Conservation (phyloP, 345 rosid genomes). For the Garcia nutans region DNA sequence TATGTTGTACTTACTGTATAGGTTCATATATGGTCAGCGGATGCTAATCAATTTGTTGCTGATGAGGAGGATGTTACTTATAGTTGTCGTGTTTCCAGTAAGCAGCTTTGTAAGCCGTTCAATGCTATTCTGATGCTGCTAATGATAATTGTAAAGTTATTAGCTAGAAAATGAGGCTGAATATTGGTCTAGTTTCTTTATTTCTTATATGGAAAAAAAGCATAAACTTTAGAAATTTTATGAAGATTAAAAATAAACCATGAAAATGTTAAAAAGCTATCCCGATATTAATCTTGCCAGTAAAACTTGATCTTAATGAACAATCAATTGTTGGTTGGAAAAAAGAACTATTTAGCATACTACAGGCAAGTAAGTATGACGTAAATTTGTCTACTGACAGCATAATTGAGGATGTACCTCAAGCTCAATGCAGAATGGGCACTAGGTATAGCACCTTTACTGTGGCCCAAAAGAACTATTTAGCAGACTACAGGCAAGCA, state of each 20-base stretch:
- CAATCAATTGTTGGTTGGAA: neutral
- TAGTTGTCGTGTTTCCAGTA: constrained; percentile 90
- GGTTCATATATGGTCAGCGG: constrained; percentile 79
- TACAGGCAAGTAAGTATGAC: too few relatives aligned
- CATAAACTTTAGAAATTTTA: neutral
- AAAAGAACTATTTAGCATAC: neutral
- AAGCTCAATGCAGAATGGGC: too few relatives aligned
- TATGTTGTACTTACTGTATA: constrained; percentile 23
- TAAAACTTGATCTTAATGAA: neutral
- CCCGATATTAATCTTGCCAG: neutral
- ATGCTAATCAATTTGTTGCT: constrained; percentile 86
- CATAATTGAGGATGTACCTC: too few relatives aligned
- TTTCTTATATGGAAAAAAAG: neutral
- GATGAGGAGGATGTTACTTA: constrained; percentile 90
- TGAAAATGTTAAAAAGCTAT: neutral
- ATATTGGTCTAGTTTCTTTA: neutral
- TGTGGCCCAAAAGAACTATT: neutral
- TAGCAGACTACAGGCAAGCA: too few relatives aligned
- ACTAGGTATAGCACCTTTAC: too few relatives aligned
- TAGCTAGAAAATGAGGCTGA: neutral
- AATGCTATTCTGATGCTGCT: constrained; percentile 6
- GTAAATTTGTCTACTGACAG: too few relatives aligned
- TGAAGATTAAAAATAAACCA: neutral
- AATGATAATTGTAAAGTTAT: neutral
- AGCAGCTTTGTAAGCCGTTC: constrained; percentile 22